Evolutionary conservation across 1,284 basidiomycete species (phyloP).

Genomic region (Malassezia dermatis): DNA sequence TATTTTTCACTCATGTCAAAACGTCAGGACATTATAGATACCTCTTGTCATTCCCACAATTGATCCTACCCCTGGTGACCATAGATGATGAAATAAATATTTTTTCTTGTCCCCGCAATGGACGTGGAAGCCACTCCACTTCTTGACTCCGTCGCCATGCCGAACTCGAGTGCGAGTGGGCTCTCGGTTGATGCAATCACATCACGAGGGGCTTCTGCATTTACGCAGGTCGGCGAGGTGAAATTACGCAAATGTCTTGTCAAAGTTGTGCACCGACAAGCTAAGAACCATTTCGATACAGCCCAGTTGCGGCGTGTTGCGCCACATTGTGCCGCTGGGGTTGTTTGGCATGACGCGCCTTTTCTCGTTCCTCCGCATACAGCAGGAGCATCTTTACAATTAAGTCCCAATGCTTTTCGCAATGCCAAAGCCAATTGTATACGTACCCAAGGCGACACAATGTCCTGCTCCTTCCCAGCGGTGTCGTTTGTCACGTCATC

Average conservation of each 20-base stretch:
- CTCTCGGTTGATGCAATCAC: neutral
- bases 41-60: neutral
- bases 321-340: neutral
- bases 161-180: neutral
- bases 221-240: neutral
- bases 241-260: neutral
- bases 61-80: neutral
- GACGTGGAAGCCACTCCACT: neutral
- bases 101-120: neutral
- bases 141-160: neutral
- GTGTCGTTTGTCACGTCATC: neutral
- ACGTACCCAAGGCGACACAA: neutral
- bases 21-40: neutral
- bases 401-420: neutral
- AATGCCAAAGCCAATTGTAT: neutral
- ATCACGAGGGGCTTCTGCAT: neutral
- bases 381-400: neutral
- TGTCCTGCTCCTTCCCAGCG: neutral
- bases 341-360: neutral
- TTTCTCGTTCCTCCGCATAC: neutral
- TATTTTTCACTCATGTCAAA: neutral
- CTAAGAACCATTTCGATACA: neutral
- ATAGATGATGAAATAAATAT: neutral
- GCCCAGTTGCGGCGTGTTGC: neutral
- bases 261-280: neutral